These are phyloP conservation scores for Purshia tridentata DNA, from an alignment of 306 rosid genomes.

Conservation along the genomic window DNA sequence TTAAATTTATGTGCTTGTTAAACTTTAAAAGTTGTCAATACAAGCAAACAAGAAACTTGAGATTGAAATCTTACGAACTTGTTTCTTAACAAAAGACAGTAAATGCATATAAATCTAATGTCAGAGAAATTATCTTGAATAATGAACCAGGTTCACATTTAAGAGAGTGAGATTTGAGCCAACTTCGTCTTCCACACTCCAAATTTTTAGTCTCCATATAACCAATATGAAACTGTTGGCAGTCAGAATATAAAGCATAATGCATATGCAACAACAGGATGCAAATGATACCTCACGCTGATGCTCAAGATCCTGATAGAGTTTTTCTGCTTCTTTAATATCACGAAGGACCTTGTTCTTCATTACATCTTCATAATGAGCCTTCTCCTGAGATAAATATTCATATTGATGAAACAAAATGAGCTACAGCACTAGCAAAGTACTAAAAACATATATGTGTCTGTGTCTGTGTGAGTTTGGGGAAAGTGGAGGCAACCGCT, in stretches of 20 bases:
- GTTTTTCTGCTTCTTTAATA: slow-evolving; percentile 57
- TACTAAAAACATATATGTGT: not conserved
- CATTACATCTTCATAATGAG: slow-evolving; percentile 70
- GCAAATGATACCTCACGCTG: slow-evolving; percentile 49
- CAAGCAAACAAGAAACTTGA: not conserved
- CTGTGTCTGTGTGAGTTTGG: not conserved
- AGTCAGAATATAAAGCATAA: not conserved
- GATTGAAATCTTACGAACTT: not conserved
- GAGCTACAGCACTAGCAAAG: not conserved
- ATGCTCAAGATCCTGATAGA: slow-evolving; percentile 42
- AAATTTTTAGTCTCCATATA: not conserved
- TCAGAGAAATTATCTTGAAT: not conserved
- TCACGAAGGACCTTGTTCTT: slow-evolving; percentile 50
- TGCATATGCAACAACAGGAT: not conserved
- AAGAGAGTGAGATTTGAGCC: not conserved
- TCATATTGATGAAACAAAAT: not conserved
- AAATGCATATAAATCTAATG: not conserved
- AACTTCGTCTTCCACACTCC: not conserved
- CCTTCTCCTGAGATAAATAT: slow-evolving; percentile 50
- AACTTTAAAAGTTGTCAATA: not conserved
- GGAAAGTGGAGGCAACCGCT: slow-evolving; percentile 40
- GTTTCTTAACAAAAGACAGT: not conserved
- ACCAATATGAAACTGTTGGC: not conserved
- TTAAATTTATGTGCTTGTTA: not conserved
- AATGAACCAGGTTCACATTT: not conserved